Percentiles rank a stretch among this genome's conserved stretches.
These are phyloP conservation scores for Candida silvatica DNA, from an alignment of 805 yeast genomes.

Conservation along the genomic window DNA sequence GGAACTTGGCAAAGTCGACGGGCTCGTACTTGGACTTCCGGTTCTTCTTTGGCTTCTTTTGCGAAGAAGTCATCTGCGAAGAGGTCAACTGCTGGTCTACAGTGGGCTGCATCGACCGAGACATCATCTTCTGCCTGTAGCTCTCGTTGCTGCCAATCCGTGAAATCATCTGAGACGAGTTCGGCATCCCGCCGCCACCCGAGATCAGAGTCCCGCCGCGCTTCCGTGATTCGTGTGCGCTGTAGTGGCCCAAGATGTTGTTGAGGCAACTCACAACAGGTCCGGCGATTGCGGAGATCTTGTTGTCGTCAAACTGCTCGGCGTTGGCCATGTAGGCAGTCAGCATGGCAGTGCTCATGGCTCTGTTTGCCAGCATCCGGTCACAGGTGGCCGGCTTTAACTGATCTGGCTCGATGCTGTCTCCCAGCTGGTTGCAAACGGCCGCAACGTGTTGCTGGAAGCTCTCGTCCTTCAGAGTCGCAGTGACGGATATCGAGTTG, in stretches of 20 bases:
- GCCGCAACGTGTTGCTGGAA: constrained; percentile 5
- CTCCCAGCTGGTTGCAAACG: constrained; percentile 23
- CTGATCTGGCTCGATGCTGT: constrained; percentile 15
- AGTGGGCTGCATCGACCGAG: not conserved
- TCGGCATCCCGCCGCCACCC: no score
- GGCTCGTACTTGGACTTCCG: constrained; percentile 2
- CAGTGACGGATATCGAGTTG: constrained; percentile 3
- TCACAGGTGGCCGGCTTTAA: no score
- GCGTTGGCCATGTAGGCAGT: constrained; percentile 26
- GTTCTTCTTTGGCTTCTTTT: constrained; percentile 2
- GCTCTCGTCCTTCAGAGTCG: constrained; percentile 5
- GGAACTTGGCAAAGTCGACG: constrained; percentile 9
- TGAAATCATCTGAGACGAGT: not conserved
- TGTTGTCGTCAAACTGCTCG: constrained; percentile 10
- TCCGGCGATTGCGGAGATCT: constrained; percentile 12
- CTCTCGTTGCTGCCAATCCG: not conserved
- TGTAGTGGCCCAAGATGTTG: constrained; percentile 3
- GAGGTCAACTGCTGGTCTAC: not conserved
- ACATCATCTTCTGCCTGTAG: not conserved
- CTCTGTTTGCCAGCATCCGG: constrained; percentile 11
- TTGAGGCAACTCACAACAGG: constrained; percentile 12
- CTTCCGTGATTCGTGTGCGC: no score
- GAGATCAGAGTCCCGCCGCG: no score
- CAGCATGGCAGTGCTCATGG: constrained; percentile 32
- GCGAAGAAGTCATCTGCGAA: constrained; percentile 2